Conservation (phyloP, 2,329 filamentous ascomycete genomes). For the Pseudocercospora crystallina region DNA sequence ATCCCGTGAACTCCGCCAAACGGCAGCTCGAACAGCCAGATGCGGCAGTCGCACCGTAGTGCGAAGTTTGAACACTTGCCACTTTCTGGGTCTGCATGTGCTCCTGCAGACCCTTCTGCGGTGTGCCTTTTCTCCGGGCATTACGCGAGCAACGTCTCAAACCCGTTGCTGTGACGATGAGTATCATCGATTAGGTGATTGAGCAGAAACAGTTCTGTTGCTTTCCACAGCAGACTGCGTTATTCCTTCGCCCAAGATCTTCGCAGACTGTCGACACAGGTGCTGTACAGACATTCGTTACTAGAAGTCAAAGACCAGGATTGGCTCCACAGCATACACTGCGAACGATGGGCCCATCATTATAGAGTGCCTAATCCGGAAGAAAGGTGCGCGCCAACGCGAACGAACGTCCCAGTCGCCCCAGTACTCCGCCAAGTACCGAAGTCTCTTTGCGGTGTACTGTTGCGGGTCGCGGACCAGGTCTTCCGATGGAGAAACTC, state of each 20-base stretch:
- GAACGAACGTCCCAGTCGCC: no score
- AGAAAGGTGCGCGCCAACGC: no score
- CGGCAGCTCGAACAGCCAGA: no score
- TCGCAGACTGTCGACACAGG: not conserved
- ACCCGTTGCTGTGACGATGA: not conserved
- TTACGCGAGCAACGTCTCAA: not conserved
- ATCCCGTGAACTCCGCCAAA: no score
- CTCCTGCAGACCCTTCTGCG: not conserved
- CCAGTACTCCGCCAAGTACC: no score
- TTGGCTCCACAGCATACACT: not conserved
- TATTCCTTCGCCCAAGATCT: no score
- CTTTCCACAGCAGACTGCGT: not conserved
- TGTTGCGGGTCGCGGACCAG: no score
- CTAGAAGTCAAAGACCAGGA: not conserved
- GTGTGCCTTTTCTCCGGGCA: constrained; percentile 6
- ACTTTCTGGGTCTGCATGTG: constrained; percentile 1
- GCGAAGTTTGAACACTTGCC: constrained; percentile 1
- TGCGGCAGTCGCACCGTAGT: not conserved
- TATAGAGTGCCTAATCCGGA: no score
- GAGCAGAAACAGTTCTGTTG: not conserved
- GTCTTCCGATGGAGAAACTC: no score
- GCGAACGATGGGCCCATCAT: no score
- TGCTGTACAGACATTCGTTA: not conserved
- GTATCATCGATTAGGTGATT: not conserved
- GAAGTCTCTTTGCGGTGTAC: no score